Conservation (phyloP, 345 rosid genomes). For the Turnera subulata region DNA sequence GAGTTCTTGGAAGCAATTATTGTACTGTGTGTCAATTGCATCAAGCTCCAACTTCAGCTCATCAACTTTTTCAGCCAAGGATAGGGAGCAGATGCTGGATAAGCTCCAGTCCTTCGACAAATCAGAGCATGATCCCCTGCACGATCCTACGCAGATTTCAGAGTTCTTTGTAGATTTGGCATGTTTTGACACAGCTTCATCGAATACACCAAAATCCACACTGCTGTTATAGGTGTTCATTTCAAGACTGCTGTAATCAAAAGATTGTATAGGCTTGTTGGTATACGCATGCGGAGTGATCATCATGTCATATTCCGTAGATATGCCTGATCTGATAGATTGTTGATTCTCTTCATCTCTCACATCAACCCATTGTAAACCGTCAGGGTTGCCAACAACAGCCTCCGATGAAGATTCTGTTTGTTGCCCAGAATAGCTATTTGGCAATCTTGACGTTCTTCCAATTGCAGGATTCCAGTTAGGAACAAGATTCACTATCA, state of each 20-base stretch:
- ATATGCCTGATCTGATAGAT: conserved; percentile 46
- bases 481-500: conserved; percentile 50
- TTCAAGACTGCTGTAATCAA: conserved; percentile 20
- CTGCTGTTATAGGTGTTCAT: conserved; percentile 14
- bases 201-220: conserved; percentile 14
- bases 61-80: conserved; percentile 34
- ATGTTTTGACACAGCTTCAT: conserved; percentile 16
- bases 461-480: conserved; percentile 35
- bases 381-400: conserved; percentile 18
- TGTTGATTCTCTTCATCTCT: conserved; percentile 21
- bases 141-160: conserved; percentile 26
- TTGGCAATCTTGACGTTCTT: conserved; percentile 34
- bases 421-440: conserved; percentile 16
- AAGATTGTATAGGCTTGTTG: conserved; percentile 26
- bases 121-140: conserved; percentile 38
- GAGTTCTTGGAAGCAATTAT: conserved; percentile 55
- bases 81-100: conserved; percentile 34
- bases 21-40: conserved; percentile 46
- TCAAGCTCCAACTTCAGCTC: conserved; percentile 56
- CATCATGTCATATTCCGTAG: conserved; percentile 40
- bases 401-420: conserved; percentile 18
- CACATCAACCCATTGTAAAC: conserved; percentile 14
- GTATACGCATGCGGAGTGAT: conserved; percentile 18
- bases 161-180: conserved; percentile 29
- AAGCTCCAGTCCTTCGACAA: conserved; percentile 39